These are phyloP conservation scores for Aspergillus texensis DNA, from an alignment of 2,329 filamentous ascomycete species.

Conservation along the genomic window DNA sequence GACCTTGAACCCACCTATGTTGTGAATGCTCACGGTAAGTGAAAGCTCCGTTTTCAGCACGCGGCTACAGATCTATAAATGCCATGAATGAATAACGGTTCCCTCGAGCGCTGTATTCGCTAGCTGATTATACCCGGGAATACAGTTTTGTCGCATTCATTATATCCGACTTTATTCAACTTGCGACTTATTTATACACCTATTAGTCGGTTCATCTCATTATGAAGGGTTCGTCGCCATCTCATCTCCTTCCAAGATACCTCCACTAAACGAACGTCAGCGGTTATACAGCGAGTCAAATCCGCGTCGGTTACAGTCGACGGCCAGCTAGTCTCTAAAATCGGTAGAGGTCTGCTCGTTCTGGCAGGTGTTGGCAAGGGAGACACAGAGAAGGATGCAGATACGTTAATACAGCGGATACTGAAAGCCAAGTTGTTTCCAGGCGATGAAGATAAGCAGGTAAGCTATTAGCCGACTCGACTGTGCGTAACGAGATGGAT, in stretches of 20 bases:
- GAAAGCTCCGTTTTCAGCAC: slow-evolving; percentile 7
- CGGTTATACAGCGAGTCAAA: slow-evolving; percentile 88
- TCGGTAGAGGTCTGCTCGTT: slow-evolving; percentile 85
- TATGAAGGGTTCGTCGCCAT: slow-evolving; percentile 46
- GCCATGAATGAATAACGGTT: background rate
- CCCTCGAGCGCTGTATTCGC: background rate
- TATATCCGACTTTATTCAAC: background rate
- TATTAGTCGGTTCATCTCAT: slow-evolving; percentile 1
- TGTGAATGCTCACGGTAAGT: background rate
- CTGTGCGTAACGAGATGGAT: background rate
- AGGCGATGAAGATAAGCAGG: slow-evolving; percentile 70
- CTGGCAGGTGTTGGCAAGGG: slow-evolving; percentile 89
- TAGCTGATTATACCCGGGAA: background rate
- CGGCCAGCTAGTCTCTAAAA: slow-evolving; percentile 83
- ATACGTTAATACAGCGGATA: slow-evolving; percentile 80
- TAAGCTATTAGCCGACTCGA: slow-evolving; percentile 37
- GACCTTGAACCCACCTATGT: background rate
- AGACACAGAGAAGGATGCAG: slow-evolving; percentile 86
- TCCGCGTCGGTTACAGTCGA: slow-evolving; percentile 96
- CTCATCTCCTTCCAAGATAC: background rate
- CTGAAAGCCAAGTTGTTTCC: slow-evolving; percentile 92
- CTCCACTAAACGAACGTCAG: slow-evolving; percentile 51
- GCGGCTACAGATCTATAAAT: background rate
- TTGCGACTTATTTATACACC: background rate
- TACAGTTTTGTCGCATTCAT: background rate